Percentiles rank a stretch among this genome's conserved stretches.
Evolutionary conservation across 2,329 filamentous ascomycete genomes (phyloP).

Genomic region (Elsinoe ampelina): DNA sequence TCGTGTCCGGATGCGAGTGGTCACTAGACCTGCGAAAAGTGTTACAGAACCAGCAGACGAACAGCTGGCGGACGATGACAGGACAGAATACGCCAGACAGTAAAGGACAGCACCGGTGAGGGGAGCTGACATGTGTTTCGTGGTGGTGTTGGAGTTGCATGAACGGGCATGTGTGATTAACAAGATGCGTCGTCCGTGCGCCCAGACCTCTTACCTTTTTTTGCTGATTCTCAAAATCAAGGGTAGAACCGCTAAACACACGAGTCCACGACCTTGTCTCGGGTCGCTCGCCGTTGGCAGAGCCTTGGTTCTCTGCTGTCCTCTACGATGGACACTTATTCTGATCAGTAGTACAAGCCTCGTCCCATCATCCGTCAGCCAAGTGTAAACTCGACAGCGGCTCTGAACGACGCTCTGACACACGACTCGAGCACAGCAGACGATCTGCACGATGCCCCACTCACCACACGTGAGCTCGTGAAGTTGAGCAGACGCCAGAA

Average conservation of each 20-base stretch:
- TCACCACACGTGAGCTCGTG: constrained; percentile 7
- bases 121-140: not conserved
- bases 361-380: not conserved
- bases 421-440: not conserved
- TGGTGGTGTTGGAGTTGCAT: not conserved
- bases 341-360: no score
- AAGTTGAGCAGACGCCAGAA: not conserved
- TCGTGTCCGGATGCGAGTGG: not conserved
- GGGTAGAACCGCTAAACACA: no score
- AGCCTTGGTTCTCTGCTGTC: not conserved
- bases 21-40: not conserved
- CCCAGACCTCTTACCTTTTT: not conserved
- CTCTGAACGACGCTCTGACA: not conserved
- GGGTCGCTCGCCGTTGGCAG: not conserved
- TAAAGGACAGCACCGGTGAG: not conserved
- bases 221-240: no score
- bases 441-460: constrained; percentile 7
- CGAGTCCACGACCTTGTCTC: constrained; percentile 1
- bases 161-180: not conserved
- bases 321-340: not conserved
- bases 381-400: no score
- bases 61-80: not conserved
- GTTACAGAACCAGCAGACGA: not conserved
- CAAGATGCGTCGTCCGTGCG: constrained; percentile 4
- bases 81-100: not conserved